Percentiles rank a stretch among this genome's conserved stretches.
Conservation (phyloP, 139 green algal species). For the Coelastrella sp. region DNA sequence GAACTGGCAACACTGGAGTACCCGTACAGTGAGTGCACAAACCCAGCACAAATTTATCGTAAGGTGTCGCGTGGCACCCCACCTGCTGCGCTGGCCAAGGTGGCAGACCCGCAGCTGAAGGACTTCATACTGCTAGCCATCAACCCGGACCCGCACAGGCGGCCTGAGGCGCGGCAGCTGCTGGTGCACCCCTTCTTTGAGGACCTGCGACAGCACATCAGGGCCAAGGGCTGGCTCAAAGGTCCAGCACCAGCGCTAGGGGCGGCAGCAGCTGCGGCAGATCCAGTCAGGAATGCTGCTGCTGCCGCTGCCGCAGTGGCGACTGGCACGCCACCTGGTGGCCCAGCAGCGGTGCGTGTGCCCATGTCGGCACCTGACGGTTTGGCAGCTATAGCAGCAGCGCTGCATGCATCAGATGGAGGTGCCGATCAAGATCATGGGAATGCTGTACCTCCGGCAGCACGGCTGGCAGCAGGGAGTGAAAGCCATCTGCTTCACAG, state of each 20-base stretch:
- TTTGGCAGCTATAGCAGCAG: conserved; percentile 33
- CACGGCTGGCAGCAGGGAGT: conserved; percentile 13
- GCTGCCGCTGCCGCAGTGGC: not conserved
- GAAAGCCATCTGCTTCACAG: not conserved
- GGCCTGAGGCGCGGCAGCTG: conserved; percentile 85
- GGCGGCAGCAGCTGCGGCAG: conserved; percentile 28
- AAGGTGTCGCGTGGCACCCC: conserved; percentile 90
- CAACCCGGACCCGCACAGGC: conserved; percentile 52
- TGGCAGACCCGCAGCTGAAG: conserved; percentile 72
- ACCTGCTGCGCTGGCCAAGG: conserved; percentile 79
- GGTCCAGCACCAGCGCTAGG: not conserved
- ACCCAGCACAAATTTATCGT: conserved; percentile 97
- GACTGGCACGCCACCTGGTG: not conserved
- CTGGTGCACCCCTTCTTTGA: conserved; percentile 93
- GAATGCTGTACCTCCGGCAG: not conserved
- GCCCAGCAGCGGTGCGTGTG: not conserved
- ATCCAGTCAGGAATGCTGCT: not conserved
- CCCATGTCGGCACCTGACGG: conserved; percentile 33
- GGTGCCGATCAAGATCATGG: not conserved
- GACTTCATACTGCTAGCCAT: conserved; percentile 93
- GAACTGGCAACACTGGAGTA: conserved; percentile 97
- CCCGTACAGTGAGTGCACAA: conserved; percentile 95
- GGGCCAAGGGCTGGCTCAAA: conserved; percentile 7
- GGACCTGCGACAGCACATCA: conserved; percentile 29
- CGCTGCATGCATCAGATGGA: not conserved